phyloP scores from a whole-genome alignment of 2,329 filamentous ascomycete genomes.

The Diaporthe capsici region DNA sequence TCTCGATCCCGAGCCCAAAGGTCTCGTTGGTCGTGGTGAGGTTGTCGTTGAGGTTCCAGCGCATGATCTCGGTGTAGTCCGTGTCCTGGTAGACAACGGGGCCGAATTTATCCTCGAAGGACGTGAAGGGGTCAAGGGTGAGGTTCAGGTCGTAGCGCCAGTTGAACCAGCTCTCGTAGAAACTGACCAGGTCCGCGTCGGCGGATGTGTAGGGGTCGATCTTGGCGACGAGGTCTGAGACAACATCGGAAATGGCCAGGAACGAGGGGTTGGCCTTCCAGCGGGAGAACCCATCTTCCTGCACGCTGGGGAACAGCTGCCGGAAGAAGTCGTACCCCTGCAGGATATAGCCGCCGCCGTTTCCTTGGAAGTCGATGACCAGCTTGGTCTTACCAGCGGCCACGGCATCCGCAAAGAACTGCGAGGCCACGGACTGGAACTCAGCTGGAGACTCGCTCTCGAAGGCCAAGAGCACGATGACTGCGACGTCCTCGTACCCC shows the following conservation, averaged over 20 bases:
- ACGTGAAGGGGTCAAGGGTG: conserved; percentile 64
- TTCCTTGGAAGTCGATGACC: conserved; percentile 70
- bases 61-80: conserved; percentile 66
- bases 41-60: conserved; percentile 64
- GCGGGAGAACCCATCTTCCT: conserved; percentile 60
- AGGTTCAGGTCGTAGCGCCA: conserved; percentile 65
- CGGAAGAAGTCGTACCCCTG: conserved; percentile 75
- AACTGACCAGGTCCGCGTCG: conserved; percentile 51
- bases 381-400: conserved; percentile 70
- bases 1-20: conserved; percentile 59
- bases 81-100: conserved; percentile 61
- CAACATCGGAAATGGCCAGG: conserved; percentile 58
- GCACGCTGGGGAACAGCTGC: conserved; percentile 62
- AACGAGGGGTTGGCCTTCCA: conserved; percentile 59
- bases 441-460: conserved; percentile 47
- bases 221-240: conserved; percentile 59
- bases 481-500: conserved; percentile 51
- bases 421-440: conserved; percentile 53
- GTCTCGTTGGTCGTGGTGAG: conserved; percentile 57
- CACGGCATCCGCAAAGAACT: conserved; percentile 54
- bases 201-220: conserved; percentile 60
- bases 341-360: conserved; percentile 71
- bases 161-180: conserved; percentile 66
- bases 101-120: conserved; percentile 61
- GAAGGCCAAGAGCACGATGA: conserved; percentile 50